Percentiles rank a stretch among this genome's conserved stretches.
Conservation (phyloP, 2,329 filamentous ascomycete species). For the Botrytis paeoniae region DNA sequence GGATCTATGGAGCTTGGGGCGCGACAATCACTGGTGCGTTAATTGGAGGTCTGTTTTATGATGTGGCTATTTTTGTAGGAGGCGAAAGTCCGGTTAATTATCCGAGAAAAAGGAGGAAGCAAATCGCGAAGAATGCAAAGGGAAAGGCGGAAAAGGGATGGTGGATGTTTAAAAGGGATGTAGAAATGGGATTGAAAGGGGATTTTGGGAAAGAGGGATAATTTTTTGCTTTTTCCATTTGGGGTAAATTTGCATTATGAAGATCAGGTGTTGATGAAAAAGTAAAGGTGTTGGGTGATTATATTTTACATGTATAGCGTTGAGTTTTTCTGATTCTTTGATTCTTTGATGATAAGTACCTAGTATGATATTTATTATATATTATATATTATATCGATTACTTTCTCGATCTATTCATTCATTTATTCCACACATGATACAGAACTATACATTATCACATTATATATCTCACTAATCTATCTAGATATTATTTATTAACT, state of each 20-base stretch:
- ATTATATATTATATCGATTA: background rate
- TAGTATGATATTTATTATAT: too few species aligned
- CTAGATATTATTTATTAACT: too few species aligned
- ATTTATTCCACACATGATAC: too few species aligned
- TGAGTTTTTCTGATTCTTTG: background rate
- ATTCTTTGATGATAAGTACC: too few species aligned
- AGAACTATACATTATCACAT: too few species aligned
- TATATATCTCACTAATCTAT: too few species aligned
- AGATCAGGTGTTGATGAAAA: background rate
- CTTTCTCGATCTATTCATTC: background rate
- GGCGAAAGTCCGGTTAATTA: conserved; percentile 52
- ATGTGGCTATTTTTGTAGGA: conserved; percentile 49
- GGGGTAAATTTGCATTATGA: background rate
- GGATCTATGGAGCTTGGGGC: conserved; percentile 44
- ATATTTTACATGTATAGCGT: background rate
- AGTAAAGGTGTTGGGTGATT: background rate
- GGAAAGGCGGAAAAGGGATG: conserved; percentile 44
- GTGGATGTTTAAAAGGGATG: conserved; percentile 21
- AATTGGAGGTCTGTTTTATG: conserved; percentile 48
- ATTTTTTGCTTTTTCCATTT: background rate
- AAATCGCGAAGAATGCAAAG: conserved; percentile 39
- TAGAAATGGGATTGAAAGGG: background rate
- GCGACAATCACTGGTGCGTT: conserved; percentile 42
- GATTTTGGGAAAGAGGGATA: background rate
- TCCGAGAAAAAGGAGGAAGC: conserved; percentile 40